Conservation (phyloP, 768 basidiomycete species). For the Phlegmacium glaucopus region DNA sequence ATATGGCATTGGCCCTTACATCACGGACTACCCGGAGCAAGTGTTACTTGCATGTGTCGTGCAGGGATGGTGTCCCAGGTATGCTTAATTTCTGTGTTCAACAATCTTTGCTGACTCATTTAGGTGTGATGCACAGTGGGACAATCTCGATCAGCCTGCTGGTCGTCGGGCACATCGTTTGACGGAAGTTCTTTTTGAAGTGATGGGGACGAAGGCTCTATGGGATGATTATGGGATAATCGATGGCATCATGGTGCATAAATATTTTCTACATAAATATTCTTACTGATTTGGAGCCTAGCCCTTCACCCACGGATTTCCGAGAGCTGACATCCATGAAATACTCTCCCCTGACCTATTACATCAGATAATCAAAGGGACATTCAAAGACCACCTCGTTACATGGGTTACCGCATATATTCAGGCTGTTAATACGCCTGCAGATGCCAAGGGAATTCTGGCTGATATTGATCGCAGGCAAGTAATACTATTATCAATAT, state of each 20-base stretch:
- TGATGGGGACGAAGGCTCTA: background rate
- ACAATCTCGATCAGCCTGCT: constrained; percentile 22
- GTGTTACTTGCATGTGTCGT: constrained; percentile 24
- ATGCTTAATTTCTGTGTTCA: background rate
- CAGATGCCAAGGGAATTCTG: background rate
- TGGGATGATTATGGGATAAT: constrained; percentile 5
- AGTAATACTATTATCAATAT: background rate
- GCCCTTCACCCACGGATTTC: background rate
- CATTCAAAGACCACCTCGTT: background rate
- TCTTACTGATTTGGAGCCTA: background rate
- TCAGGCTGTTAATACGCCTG: background rate
- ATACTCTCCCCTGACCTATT: background rate
- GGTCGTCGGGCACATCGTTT: constrained; percentile 10
- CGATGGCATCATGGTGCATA: background rate
- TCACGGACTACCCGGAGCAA: constrained; percentile 36
- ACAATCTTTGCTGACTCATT: background rate
- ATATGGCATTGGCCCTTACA: constrained; percentile 27
- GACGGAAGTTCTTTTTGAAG: constrained; percentile 1
- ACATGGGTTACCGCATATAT: background rate
- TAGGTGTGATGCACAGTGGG: constrained; percentile 18
- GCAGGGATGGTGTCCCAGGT: constrained; percentile 15
- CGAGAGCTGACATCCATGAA: background rate
- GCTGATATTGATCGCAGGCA: background rate
- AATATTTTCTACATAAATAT: background rate
- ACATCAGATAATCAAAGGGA: background rate